phyloP scores from a whole-genome alignment of 345 rosid genomes.

The Gynandropsis gynandra region DNA sequence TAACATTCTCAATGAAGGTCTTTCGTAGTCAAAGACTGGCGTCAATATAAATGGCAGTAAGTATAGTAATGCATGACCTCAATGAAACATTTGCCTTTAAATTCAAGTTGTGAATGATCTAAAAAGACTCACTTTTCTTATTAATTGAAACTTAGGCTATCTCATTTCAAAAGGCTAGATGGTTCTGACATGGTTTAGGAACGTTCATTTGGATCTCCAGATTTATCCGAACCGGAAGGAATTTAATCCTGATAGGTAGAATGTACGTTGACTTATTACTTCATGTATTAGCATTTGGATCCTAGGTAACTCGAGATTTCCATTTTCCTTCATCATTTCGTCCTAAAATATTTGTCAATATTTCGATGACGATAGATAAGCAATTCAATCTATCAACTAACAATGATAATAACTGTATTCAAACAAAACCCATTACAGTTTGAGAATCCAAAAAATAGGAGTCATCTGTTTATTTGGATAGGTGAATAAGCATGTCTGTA shows the following conservation, averaged over 20 bases:
- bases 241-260: constrained; percentile 86
- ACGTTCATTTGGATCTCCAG: constrained; percentile 57
- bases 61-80: constrained; percentile 25
- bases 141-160: constrained; percentile 43
- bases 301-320: constrained; percentile 59
- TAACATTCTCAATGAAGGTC: constrained; percentile 67
- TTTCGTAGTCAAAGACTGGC: constrained; percentile 64
- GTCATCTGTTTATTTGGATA: background rate
- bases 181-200: constrained; percentile 72
- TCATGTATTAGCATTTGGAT: constrained; percentile 18
- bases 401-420: no score
- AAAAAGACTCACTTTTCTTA: background rate
- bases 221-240: constrained; percentile 54
- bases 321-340: constrained; percentile 56
- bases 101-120: background rate
- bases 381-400: background rate
- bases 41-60: constrained; percentile 48
- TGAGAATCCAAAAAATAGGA: background rate
- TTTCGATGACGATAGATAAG: background rate
- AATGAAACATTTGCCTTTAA: background rate
- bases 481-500: no score
- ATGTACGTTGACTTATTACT: constrained; percentile 37
- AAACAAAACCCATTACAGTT: no score
- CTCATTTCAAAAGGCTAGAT: constrained; percentile 86
- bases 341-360: constrained; percentile 36